These are phyloP conservation scores for Phaeophleospora eucalypticola DNA, from an alignment of 2,329 filamentous ascomycete genomes.

Conservation along the genomic window DNA sequence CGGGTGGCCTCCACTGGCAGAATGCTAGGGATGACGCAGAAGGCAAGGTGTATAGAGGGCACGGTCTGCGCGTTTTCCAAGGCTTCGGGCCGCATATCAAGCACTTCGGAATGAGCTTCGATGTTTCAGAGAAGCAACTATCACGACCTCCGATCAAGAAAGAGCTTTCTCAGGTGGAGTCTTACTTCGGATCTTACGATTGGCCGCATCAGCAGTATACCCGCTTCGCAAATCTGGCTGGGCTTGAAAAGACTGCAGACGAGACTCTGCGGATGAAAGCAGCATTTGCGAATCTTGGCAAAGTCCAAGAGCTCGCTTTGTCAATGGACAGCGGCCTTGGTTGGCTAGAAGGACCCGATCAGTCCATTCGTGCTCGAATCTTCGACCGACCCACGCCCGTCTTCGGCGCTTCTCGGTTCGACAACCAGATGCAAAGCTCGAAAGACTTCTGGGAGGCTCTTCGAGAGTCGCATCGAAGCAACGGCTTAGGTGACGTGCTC, in stretches of 20 bases:
- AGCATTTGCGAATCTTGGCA: constrained; percentile 54
- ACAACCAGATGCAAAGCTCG: constrained; percentile 20
- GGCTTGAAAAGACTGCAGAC: constrained; percentile 60
- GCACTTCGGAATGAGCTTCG: constrained; percentile 64
- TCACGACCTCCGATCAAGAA: constrained; percentile 53
- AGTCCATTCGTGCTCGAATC: constrained; percentile 47
- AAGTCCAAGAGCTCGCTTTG: constrained; percentile 60
- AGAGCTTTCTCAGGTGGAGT: constrained; percentile 50
- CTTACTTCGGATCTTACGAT: constrained; percentile 62
- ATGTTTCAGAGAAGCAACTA: constrained; percentile 55
- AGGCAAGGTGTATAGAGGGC: constrained; percentile 49
- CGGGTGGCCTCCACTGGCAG: constrained; percentile 36
- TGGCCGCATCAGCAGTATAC: constrained; percentile 60
- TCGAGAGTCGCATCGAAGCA: constrained; percentile 20
- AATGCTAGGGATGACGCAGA: constrained; percentile 37
- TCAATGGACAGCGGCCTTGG: constrained; percentile 65
- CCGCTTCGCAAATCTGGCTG: constrained; percentile 56
- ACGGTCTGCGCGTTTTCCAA: constrained; percentile 59
- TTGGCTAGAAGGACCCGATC: constrained; percentile 61
- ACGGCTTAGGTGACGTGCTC: constrained; percentile 6
- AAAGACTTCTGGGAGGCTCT: constrained; percentile 26
- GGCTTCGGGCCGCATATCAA: constrained; percentile 58
- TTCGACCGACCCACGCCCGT: constrained; percentile 42
- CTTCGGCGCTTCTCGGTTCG: constrained; percentile 38
- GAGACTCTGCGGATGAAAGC: constrained; percentile 58